These are phyloP conservation scores for Amylocystis lapponica DNA, from an alignment of 768 basidiomycete genomes.

Conservation along the genomic window DNA sequence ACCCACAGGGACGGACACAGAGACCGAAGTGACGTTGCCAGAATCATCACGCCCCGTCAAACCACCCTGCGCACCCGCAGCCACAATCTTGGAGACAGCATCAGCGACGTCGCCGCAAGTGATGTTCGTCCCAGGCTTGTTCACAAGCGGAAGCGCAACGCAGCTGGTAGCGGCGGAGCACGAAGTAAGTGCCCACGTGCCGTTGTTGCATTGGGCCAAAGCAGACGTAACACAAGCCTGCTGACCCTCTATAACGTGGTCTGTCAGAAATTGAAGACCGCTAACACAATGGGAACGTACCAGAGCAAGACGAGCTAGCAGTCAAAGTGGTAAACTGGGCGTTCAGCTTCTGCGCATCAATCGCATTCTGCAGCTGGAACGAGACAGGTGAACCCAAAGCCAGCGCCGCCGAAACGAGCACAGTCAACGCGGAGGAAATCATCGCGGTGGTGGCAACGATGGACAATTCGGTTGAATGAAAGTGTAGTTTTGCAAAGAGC, in stretches of 20 bases:
- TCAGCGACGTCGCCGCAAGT: conserved; percentile 31
- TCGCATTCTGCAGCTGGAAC: conserved; percentile 26
- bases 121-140: conserved; percentile 32
- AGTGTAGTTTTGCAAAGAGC: no score
- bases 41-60: no score
- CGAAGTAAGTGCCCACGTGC: conserved; percentile 26
- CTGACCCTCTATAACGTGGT: conserved; percentile 21
- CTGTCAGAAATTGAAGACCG: no score
- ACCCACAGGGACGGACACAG: no score
- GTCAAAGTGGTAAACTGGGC: conserved; percentile 27
- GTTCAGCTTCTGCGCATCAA: conserved; percentile 34
- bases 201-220: conserved; percentile 36
- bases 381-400: no score
- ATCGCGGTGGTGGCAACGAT: no score
- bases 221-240: conserved; percentile 31
- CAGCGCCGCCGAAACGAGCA: no score
- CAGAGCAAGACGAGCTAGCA: conserved; percentile 23
- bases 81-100: conserved; percentile 28
- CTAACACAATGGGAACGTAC: conserved; percentile 13
- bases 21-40: no score
- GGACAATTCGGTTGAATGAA: no score
- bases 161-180: conserved; percentile 30
- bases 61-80: conserved; percentile 27
- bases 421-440: no score
- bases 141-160: conserved; percentile 38